Base-by-base conservation (phyloP, 768 basidiomycete species). In the Gymnopilus dilepis region DNA sequence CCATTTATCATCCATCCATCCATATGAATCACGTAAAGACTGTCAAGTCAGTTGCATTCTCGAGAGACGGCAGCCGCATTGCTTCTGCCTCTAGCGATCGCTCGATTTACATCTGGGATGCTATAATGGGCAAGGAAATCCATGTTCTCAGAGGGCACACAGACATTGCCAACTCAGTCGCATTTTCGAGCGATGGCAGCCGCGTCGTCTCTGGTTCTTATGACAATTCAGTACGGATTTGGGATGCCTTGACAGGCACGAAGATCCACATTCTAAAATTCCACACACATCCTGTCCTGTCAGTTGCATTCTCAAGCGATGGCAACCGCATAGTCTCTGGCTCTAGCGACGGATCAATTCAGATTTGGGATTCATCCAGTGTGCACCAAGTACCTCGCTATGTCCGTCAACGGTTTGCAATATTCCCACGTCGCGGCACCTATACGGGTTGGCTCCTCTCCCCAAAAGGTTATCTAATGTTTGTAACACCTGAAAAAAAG, bases 371-470 rank as follows among this genome's bases (percentile, higher is more conserved):
- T 37, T 9, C 34, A 15, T 37, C 34, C 11, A 37, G 2, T 11
- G n/a, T n/a, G n/a, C n/a, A 15, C 42, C 40, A 0, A 40, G 22
- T 4, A 47, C 19, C 28, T 19, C 41, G 21, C 21, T 63, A 63
- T 28, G 55, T 59, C 30, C 28, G n/a, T n/a, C n/a, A 59, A 30
- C 33, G 54, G 21, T 33, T n/a, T 37, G 13, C 3, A 8, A 12
- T 8, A 34, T 40, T 13, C 8, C 13, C 17, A 34, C 15, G n/a
- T n/a, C n/a, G n/a, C 2, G 3, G 15, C 24, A 6, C 3, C 28
- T 37, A 55, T 22, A 56, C 58, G 31, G 62, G 58, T 6, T 64
- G 62, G 62, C 45, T 64, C 26, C 58, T 59, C 26, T 56, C 41
- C 22, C 30, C 33, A 0, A 12, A 51, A 50, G 19, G 21, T 22